phyloP scores from a whole-genome alignment of 129 eudicot species.

The Erigeron canadensis region DNA sequence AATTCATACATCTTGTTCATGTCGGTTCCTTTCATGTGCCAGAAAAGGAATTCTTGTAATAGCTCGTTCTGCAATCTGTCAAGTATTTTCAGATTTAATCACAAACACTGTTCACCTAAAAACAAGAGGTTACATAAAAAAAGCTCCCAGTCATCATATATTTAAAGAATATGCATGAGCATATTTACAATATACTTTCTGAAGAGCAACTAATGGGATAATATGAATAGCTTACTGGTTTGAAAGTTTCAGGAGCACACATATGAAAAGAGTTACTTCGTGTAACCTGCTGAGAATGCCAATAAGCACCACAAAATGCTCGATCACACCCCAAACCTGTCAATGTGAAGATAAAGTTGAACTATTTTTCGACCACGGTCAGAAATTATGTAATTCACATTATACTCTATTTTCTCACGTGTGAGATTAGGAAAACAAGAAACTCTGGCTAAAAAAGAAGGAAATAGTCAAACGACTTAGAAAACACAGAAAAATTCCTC shows the following conservation, averaged over 20 bases:
- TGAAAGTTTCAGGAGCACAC: constrained; percentile 65
- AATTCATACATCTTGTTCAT: constrained; percentile 72
- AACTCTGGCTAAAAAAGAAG: too few relatives aligned
- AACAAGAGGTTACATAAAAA: background rate
- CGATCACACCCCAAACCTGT: constrained; percentile 91
- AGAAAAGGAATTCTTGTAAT: constrained; percentile 52
- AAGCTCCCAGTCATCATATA: background rate
- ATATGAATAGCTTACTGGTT: constrained; percentile 55
- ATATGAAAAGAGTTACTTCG: constrained; percentile 46
- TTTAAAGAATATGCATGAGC: constrained; percentile 1
- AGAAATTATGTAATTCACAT: background rate
- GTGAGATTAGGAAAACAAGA: too few relatives aligned
- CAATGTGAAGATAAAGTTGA: constrained; percentile 4
- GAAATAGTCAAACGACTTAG: too few relatives aligned
- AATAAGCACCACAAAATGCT: constrained; percentile 97
- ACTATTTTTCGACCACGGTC: background rate
- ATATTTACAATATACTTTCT: background rate
- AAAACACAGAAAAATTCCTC: too few relatives aligned
- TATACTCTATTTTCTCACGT: too few relatives aligned
- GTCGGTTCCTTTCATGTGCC: constrained; percentile 65
- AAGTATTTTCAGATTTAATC: constrained; percentile 1
- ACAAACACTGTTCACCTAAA: constrained; percentile 12
- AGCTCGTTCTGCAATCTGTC: constrained; percentile 62
- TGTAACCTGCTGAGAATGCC: constrained; percentile 60
- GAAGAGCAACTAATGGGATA: background rate